phyloP scores from a whole-genome alignment of 306 rosid genomes.

The Vachellia collinsii region DNA sequence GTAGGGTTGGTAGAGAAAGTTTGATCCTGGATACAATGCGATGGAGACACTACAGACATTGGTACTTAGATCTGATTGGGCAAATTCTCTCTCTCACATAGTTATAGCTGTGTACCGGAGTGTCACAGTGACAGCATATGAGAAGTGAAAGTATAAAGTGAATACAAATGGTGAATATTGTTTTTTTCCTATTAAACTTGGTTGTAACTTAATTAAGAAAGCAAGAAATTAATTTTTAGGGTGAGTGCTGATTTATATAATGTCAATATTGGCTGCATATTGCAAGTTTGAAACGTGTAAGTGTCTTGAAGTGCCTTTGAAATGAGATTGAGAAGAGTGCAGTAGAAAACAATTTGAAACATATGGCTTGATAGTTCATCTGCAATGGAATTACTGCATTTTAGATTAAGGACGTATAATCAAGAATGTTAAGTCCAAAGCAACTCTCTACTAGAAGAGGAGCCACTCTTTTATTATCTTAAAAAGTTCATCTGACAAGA shows the following conservation, averaged over 20 bases:
- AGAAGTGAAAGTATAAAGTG: slow-evolving; percentile 34
- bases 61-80: slow-evolving; percentile 96
- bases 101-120: slow-evolving; percentile 31
- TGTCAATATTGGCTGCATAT: neutral
- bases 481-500: too few relatives aligned
- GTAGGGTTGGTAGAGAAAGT: slow-evolving; percentile 98
- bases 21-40: slow-evolving; percentile 85
- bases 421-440: too few relatives aligned
- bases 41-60: slow-evolving; percentile 92
- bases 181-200: neutral
- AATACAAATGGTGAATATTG: slow-evolving; percentile 32
- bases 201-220: slow-evolving; percentile 15
- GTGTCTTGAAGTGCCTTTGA: too few relatives aligned
- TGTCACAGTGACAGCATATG: slow-evolving; percentile 41
- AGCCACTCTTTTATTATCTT: too few relatives aligned
- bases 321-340: too few relatives aligned
- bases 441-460: too few relatives aligned
- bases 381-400: too few relatives aligned
- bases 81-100: slow-evolving; percentile 84
- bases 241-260: neutral
- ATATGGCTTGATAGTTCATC: too few relatives aligned
- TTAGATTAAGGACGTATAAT: too few relatives aligned
- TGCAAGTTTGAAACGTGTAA: too few relatives aligned
- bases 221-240: neutral
- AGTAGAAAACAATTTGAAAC: too few relatives aligned